phyloP scores from a whole-genome alignment of 352 stramenopile genomes.

The Globisporangium sylvaticum region DNA sequence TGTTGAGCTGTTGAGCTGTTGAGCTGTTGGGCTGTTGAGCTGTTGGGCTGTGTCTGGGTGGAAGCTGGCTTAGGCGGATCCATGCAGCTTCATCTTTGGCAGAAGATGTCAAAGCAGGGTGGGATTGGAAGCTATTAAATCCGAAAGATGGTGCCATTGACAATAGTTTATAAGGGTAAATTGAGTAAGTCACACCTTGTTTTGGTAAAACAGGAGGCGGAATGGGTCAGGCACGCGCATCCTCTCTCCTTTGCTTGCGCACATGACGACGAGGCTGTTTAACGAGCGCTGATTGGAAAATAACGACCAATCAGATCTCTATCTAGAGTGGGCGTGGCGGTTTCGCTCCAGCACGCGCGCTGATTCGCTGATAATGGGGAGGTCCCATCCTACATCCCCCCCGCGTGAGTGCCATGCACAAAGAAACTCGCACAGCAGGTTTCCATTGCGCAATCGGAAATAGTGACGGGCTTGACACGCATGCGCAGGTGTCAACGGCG shows the following conservation, averaged over 20 bases:
- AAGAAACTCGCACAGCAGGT: background rate
- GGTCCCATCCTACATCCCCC: background rate
- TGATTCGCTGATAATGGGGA: conserved; percentile 10
- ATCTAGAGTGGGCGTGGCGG: background rate
- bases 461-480: background rate
- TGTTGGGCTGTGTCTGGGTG: background rate
- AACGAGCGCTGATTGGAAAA: conserved; percentile 11
- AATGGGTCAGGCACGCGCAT: background rate
- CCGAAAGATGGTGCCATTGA: background rate
- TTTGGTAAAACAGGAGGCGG: background rate
- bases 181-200: background rate
- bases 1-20: background rate
- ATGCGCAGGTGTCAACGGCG: background rate
- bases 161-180: too few species aligned
- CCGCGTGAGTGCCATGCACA: conserved; percentile 2
- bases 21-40: background rate
- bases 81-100: background rate
- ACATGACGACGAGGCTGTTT: conserved; percentile 11
- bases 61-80: background rate
- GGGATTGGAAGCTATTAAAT: background rate
- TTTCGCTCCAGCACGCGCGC: background rate
- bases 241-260: background rate
- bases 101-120: background rate
- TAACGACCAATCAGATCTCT: conserved; percentile 7
- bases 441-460: conserved; percentile 3